phyloP scores from a whole-genome alignment of 148 eudicot species.

The Fallopia convolvulus region DNA sequence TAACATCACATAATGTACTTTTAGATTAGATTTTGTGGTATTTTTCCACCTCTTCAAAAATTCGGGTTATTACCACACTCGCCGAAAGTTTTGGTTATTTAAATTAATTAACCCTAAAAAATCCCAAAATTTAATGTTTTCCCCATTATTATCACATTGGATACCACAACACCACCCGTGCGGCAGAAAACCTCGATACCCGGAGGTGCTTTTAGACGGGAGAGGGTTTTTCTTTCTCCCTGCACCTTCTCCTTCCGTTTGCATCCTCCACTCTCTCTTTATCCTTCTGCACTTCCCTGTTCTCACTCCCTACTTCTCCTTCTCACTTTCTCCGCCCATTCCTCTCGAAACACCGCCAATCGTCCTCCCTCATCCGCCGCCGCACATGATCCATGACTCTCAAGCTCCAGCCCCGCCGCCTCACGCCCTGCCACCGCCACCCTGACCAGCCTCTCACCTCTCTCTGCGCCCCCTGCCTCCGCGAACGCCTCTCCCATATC shows the following conservation, averaged over 20 bases:
- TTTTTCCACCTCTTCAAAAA: too few relatives aligned
- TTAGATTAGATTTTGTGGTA: too few relatives aligned
- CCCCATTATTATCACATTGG: neutral
- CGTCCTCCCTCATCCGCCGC: constrained; percentile 10
- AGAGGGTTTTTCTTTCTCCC: neutral
- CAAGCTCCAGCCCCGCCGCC: constrained; percentile 45
- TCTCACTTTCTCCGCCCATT: neutral
- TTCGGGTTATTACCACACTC: too few relatives aligned
- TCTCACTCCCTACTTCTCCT: neutral
- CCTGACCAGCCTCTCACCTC: constrained; percentile 56
- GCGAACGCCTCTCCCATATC: constrained; percentile 76
- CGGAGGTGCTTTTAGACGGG: neutral
- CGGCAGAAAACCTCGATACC: neutral
- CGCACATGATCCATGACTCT: constrained; percentile 21
- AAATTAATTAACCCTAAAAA: too few relatives aligned
- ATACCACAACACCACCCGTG: neutral
- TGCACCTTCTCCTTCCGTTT: neutral
- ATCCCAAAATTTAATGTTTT: too few relatives aligned
- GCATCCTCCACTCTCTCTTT: neutral
- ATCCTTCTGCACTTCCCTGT: neutral
- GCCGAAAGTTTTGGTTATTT: too few relatives aligned
- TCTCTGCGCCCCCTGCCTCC: constrained; percentile 74
- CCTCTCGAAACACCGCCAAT: neutral
- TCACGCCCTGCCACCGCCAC: constrained; percentile 66
- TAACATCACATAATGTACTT: too few relatives aligned